Evolutionary conservation across 176 grass and related monocot genomes (phyloP).

Genomic region (Pontederia paniculata): DNA sequence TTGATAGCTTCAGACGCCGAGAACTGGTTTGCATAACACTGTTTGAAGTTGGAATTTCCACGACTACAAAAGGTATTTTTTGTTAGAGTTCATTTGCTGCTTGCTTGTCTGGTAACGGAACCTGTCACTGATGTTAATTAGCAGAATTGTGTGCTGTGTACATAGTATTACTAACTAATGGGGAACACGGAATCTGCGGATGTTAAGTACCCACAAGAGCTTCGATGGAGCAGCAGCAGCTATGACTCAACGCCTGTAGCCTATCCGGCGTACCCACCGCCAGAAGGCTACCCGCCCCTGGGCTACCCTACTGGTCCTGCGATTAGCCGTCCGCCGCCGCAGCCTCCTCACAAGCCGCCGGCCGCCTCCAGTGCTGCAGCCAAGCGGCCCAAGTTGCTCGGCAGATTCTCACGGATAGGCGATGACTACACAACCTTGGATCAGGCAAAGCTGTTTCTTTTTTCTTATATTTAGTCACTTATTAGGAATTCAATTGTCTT

Average conservation of each 20-base stretch:
- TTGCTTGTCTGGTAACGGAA: no score
- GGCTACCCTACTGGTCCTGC: background rate
- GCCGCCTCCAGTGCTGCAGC: background rate
- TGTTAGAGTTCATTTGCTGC: no score
- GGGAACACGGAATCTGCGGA: no score
- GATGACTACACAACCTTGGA: conserved; percentile 3
- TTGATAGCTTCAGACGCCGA: no score
- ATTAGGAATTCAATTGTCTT: background rate
- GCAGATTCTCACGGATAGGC: background rate
- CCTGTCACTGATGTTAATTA: no score
- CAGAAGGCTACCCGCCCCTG: background rate
- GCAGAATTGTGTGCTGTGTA: no score
- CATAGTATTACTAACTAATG: no score
- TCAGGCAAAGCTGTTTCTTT: background rate
- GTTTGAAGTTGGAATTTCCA: no score
- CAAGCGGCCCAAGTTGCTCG: background rate
- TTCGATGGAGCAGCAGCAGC: background rate
- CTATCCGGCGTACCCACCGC: background rate
- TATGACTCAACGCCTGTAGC: background rate
- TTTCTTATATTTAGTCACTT: background rate
- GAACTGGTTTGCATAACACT: no score
- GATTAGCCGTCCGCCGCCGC: background rate
- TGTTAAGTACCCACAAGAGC: no score
- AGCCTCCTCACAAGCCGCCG: background rate
- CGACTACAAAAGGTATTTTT: no score